Percentiles rank a stretch among this genome's conserved stretches.
Conservation (phyloP, 2,329 filamentous ascomycete genomes). For the Beauveria scarabaeidicola region DNA sequence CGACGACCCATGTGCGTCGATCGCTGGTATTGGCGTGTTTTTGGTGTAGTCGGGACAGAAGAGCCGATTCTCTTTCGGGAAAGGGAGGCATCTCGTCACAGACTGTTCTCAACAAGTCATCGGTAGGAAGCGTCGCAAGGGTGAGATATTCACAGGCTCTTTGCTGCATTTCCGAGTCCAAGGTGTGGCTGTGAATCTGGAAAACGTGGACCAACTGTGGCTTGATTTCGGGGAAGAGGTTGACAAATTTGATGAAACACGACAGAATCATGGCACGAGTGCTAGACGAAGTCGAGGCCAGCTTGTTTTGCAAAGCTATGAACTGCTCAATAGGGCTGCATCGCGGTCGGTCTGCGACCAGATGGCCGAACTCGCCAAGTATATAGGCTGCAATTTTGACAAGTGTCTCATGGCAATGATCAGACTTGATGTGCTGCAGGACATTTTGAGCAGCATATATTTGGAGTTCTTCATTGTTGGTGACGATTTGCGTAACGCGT, state of each 20-base stretch:
- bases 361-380: slow-evolving; percentile 90
- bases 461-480: slow-evolving; percentile 97
- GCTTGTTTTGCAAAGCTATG: slow-evolving; percentile 81
- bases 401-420: slow-evolving; percentile 91
- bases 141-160: slow-evolving; percentile 91
- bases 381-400: slow-evolving; percentile 98
- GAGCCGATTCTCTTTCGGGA: slow-evolving; percentile 83
- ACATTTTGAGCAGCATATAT: slow-evolving; percentile 93
- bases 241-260: slow-evolving; percentile 95
- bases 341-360: slow-evolving; percentile 84
- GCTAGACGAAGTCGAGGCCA: slow-evolving; percentile 77
- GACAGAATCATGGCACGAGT: slow-evolving; percentile 92
- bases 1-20: slow-evolving; percentile 95
- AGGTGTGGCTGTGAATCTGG: slow-evolving; percentile 81
- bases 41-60: slow-evolving; percentile 86
- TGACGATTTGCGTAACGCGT: slow-evolving; percentile 95
- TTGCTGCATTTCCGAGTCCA: slow-evolving; percentile 94
- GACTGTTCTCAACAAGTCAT: slow-evolving; percentile 85
- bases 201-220: slow-evolving; percentile 88
- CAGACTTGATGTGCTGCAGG: slow-evolving; percentile 81
- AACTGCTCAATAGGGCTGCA: slow-evolving; percentile 98
- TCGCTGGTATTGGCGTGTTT: slow-evolving; percentile 90
- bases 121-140: slow-evolving; percentile 74
- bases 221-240: slow-evolving; percentile 97
- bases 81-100: slow-evolving; percentile 99